Evolutionary conservation across 148 eudicot species (phyloP).

Genomic region (Oxyria digyna): DNA sequence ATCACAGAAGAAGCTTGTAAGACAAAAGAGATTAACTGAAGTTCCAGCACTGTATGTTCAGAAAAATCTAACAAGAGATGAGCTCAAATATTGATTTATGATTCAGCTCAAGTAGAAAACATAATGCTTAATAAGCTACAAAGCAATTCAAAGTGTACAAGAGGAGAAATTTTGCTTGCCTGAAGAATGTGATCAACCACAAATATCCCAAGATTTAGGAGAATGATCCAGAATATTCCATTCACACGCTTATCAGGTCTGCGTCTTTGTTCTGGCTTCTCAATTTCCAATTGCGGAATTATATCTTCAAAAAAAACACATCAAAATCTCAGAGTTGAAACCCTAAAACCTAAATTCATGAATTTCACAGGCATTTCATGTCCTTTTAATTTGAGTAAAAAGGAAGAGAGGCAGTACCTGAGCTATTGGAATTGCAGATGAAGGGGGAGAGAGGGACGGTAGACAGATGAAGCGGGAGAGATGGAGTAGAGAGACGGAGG

Average conservation of each 20-base stretch:
- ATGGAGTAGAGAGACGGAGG: background rate
- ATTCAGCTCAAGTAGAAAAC: background rate
- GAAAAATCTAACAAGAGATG: background rate
- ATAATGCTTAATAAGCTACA: background rate
- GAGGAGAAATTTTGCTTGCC: slow-evolving; percentile 29
- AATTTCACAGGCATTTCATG: background rate
- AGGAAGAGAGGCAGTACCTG: slow-evolving; percentile 20
- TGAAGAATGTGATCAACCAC: slow-evolving; percentile 80
- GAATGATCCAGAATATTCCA: slow-evolving; percentile 90
- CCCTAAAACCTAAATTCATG: background rate
- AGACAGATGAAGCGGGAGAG: background rate
- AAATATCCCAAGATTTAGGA: slow-evolving; percentile 74
- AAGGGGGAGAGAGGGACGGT: slow-evolving; percentile 21
- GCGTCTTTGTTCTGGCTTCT: slow-evolving; percentile 36
- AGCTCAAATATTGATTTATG: background rate
- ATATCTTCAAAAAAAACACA: slow-evolving; percentile 39
- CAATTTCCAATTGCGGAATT: slow-evolving; percentile 74
- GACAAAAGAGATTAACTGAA: background rate
- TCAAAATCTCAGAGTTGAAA: slow-evolving; percentile 11
- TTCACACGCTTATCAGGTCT: slow-evolving; percentile 70
- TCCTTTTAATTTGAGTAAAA: background rate
- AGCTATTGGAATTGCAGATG: slow-evolving; percentile 23
- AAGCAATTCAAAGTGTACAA: background rate
- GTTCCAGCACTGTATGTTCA: background rate
- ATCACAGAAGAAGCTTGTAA: background rate